Conservation (phyloP, 1,284 basidiomycete species). For the Veloboletus limbatus region DNA sequence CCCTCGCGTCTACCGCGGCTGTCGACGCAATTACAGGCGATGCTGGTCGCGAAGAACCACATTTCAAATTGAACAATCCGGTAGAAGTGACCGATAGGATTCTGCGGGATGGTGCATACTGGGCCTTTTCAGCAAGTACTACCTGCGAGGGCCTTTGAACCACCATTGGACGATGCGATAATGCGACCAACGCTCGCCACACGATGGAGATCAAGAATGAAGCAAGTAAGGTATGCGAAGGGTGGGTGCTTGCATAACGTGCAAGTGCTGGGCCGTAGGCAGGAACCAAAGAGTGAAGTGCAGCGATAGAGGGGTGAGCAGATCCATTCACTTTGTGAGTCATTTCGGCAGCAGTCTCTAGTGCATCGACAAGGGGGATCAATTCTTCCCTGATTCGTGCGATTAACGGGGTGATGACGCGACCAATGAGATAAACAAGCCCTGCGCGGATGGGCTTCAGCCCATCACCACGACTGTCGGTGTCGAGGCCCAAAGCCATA, state of each 20-base stretch:
- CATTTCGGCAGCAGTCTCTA: slow-evolving; percentile 46
- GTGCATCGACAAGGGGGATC: slow-evolving; percentile 54
- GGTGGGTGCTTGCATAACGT: slow-evolving; percentile 51
- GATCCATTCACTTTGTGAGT: slow-evolving; percentile 42
- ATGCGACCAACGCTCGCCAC: slow-evolving; percentile 68
- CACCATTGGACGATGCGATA: slow-evolving; percentile 54
- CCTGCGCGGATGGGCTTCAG: slow-evolving; percentile 63
- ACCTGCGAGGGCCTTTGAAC: slow-evolving; percentile 33
- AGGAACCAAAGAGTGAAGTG: slow-evolving; percentile 57
- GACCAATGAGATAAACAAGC: slow-evolving; percentile 60
- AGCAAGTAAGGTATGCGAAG: slow-evolving; percentile 59
- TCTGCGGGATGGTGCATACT: slow-evolving; percentile 36
- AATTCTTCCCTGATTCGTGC: slow-evolving; percentile 59
- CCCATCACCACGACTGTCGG: slow-evolving; percentile 61
- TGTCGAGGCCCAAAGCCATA: slow-evolving; percentile 55
- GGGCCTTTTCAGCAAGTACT: slow-evolving; percentile 37
- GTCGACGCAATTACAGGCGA: slow-evolving; percentile 48
- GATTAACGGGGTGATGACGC: slow-evolving; percentile 64
- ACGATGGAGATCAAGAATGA: slow-evolving; percentile 67
- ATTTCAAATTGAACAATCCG: slow-evolving; percentile 61
- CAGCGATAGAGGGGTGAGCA: slow-evolving; percentile 57
- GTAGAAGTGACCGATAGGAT: slow-evolving; percentile 58
- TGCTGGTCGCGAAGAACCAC: slow-evolving; percentile 65
- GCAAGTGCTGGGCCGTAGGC: slow-evolving; percentile 55
- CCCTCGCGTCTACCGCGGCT: slow-evolving; percentile 54